These are phyloP conservation scores for Cadophora luteo-olivacea DNA, from an alignment of 2,329 filamentous ascomycete species.

Conservation along the genomic window DNA sequence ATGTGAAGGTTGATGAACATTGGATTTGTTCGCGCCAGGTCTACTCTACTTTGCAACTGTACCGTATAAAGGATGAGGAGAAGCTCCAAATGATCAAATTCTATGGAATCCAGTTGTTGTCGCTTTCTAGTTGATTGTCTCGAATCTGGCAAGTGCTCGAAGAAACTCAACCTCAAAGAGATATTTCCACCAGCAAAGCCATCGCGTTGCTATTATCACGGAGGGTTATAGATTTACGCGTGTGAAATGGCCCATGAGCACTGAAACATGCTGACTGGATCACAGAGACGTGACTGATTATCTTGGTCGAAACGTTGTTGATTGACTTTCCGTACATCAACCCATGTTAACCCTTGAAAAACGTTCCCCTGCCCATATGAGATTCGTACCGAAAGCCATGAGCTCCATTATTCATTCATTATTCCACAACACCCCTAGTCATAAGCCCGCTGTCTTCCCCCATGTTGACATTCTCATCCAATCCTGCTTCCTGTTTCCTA, in stretches of 20 bases:
- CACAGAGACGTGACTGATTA: neutral
- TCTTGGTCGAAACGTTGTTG: constrained; percentile 1
- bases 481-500: neutral
- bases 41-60: neutral
- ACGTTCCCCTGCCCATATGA: constrained; percentile 30
- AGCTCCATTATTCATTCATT: constrained; percentile 30
- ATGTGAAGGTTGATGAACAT: neutral
- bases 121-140: neutral
- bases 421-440: constrained; percentile 23
- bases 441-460: constrained; percentile 18
- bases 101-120: neutral
- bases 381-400: constrained; percentile 34
- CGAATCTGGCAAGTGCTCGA: too few relatives aligned
- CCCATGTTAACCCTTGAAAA: constrained; percentile 33
- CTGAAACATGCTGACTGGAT: neutral
- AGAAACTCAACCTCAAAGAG: too few relatives aligned
- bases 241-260: too few relatives aligned
- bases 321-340: constrained; percentile 21
- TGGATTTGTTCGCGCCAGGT: neutral
- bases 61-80: neutral
- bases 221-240: too few relatives aligned
- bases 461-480: constrained; percentile 22
- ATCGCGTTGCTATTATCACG: neutral
- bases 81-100: neutral
- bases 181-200: neutral